Base-by-base conservation (phyloP, 768 basidiomycete genomes). In the Trametes maxima region DNA sequence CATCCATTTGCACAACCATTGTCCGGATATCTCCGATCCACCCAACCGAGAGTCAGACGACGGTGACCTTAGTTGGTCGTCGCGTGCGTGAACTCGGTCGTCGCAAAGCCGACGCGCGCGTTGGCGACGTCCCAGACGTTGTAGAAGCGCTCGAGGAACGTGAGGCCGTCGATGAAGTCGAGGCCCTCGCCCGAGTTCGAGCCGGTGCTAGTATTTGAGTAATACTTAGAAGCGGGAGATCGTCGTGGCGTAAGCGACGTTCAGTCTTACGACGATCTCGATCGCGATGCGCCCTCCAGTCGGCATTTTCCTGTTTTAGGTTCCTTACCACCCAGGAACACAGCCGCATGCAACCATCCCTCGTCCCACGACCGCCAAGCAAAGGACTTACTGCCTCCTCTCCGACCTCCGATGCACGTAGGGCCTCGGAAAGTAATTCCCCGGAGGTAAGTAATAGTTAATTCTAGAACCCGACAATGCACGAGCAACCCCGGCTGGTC, bases 121-220 rank as follows among this genome's bases (percentile, higher is more conserved):
- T 79, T 76, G 37, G 63, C 63, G 12, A 75, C 74, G 63, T 82
- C 79, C 61, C 67, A 80, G 14, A 81, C 69, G 54, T 72, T 73
- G 62, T 81, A 81, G 71, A 72, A 80, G 7, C 80, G 75, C 65
- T 82, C 73, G 42, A 70, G 67, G 65, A 68, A 70, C 14, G 64
- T 45, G 50, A 63, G 61, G 28, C 72, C 72, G 58, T 68, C 62
- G 60, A 73, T 70, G 62, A 74, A 72, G 64, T 73, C 71, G 50
- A 73, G 69, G 25, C 72, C 73, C 36, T 61, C 45, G 35, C 70
- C 72, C 7, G 60, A 61, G 47, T 57, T 16, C 13, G 47, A 61
- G 13, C 69, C 69, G 47, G 68, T 53, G 63, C 69, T 68, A 33
- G 37, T 52, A 12, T 21, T n/a, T n/a, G n/a, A n/a, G n/a, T n/a